Conservation (phyloP, 169 alveolate genomes). For the Plasmodium vinckei region DNA sequence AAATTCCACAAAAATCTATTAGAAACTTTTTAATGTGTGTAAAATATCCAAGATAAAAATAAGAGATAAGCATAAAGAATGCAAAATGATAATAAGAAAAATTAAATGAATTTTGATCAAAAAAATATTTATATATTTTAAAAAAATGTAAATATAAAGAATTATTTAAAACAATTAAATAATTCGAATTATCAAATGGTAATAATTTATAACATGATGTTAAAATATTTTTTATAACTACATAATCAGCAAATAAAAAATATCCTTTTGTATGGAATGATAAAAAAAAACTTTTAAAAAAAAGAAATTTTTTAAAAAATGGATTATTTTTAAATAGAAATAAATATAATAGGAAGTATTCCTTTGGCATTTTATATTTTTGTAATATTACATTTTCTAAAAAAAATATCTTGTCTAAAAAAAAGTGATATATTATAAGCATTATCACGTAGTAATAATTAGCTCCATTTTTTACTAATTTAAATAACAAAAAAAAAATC, state of each 20-base stretch:
- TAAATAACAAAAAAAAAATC: constrained; percentile 9
- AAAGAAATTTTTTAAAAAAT: constrained; percentile 18
- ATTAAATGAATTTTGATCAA: constrained; percentile 7
- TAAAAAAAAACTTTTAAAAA: constrained; percentile 14
- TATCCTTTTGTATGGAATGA: constrained; percentile 27
- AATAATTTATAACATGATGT: constrained; percentile 25
- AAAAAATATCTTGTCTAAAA: constrained; percentile 46
- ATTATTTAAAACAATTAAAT: constrained; percentile 51
- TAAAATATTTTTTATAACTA: constrained; percentile 30
- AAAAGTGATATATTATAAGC: constrained; percentile 22
- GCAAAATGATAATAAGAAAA: constrained; percentile 16
- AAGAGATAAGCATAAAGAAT: constrained; percentile 67
- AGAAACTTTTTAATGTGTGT: not conserved
- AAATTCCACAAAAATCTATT: constrained; percentile 1
- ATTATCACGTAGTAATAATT: constrained; percentile 19
- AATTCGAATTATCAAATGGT: constrained; percentile 17
- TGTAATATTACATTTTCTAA: constrained; percentile 16
- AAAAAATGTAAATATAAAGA: constrained; percentile 40
- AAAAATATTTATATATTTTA: constrained; percentile 27
- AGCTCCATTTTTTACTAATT: constrained; percentile 1
- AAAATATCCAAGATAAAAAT: constrained; percentile 66
- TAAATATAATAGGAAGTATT: constrained; percentile 24
- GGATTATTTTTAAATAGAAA: constrained; percentile 41
- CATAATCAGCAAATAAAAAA: constrained; percentile 21
- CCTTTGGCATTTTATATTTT: not conserved